Evolutionary conservation across 345 rosid genomes (phyloP).

Genomic region (Aquilaria yunnanensis): DNA sequence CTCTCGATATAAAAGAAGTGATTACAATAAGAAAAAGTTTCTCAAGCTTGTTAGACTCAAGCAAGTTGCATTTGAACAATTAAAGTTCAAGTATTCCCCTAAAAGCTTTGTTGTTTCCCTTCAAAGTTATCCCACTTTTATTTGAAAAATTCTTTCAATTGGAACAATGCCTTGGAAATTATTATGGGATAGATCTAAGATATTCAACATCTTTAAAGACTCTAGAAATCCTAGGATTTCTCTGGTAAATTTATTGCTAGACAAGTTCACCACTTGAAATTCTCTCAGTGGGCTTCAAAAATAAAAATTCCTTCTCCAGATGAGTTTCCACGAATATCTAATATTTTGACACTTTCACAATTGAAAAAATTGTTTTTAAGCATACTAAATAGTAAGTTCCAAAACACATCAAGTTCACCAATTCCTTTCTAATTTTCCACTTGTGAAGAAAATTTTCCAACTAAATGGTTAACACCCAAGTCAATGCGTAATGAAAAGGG

Average conservation of each 20-base stretch:
- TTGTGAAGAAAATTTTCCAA: neutral
- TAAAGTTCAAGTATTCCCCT: slow-evolving; percentile 17
- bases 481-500: neutral
- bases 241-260: slow-evolving; percentile 25
- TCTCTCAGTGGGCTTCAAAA: slow-evolving; percentile 22
- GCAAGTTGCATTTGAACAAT: slow-evolving; percentile 2
- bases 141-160: slow-evolving; percentile 24
- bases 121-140: slow-evolving; percentile 17
- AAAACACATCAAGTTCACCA: neutral
- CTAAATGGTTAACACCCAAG: neutral
- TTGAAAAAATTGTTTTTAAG: slow-evolving; percentile 20
- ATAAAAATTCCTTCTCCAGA: slow-evolving; percentile 18
- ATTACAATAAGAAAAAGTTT: too few species aligned
- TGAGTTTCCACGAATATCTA: slow-evolving; percentile 14
- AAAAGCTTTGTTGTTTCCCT: slow-evolving; percentile 25
- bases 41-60: neutral
- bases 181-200: slow-evolving; percentile 31
- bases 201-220: neutral
- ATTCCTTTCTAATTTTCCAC: neutral
- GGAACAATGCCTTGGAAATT: slow-evolving; percentile 32
- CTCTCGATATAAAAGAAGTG: slow-evolving; percentile 29
- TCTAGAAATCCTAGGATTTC: slow-evolving; percentile 15
- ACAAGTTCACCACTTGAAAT: slow-evolving; percentile 22
- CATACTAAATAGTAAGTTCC: neutral
- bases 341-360: slow-evolving; percentile 7